Evolutionary conservation across 106 monocot species (phyloP), one percentile per base, ranked within the genome.

Genomic region (Cymbidium sinense): DNA sequence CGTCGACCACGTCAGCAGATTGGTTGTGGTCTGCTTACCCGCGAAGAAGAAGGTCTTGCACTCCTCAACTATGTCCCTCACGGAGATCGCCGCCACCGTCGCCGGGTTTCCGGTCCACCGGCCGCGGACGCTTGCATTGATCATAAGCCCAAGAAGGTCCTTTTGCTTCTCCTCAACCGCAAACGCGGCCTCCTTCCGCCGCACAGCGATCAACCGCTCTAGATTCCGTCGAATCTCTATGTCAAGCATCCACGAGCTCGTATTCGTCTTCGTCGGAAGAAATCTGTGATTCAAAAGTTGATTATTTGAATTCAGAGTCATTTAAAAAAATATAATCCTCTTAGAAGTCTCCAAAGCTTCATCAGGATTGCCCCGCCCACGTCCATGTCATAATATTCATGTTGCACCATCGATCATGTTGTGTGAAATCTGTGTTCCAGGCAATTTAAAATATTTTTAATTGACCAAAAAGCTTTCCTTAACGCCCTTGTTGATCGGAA

Each of bases 21-120:
- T 90, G 7, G 93, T 84, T 44, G 90, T 93, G 21, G 93, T 90
- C 88, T 93, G 90, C 82, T 88, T 93, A 37, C 93, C 93, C 31
- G 93, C 93, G 88, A 93, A 93, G 88, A 88, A 93, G 86, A 93
- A 93, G 18, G 93, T 93, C 86, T 93, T 93, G 88, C 93, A 93
- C 82, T 93, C 93, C 84, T 90, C 93, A 70, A 93, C 86, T 61
- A 93, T 93, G 50, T 93, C 93, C 31, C 69, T 47, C 17, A 78
- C 79, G 19, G 86, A 79, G 67, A 83, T 81, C 52, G 71, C 50
- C 20, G 36, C 50, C 12, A 35, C 39, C 50, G 75, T 7, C 15
- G 73, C n/a, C 6, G 73, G 15, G 10, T 34, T 9, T 4, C 70
- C 5, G 44, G 62, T 2, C 5, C 47, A 6, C 21, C 51, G 10